Evolutionary conservation across 345 rosid genomes (phyloP), one percentile per base, ranked within the genome.

Genomic region (Dimocarpus longan): DNA sequence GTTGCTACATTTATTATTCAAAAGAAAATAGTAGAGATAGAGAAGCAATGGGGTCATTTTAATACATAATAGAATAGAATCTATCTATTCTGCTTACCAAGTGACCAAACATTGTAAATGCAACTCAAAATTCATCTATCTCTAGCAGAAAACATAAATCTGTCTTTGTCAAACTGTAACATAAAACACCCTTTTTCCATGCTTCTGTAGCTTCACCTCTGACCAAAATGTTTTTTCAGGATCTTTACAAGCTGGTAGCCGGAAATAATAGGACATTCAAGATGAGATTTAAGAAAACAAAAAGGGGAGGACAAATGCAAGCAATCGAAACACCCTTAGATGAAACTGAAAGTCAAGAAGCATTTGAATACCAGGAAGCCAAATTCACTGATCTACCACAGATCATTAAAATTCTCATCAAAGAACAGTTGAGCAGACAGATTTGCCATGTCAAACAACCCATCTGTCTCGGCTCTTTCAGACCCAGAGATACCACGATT

Each of bases 301-400:
- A 44, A 46, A 12, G 10, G 37, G 37, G 37, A 32, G 2, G 2
- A 32, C 1, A 32, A 3, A 5, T 0, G 52, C 52, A 46, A 46
- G 12, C 12, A 46, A 32, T 57, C 13, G 18, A 13, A 50, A 12
- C 56, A 13, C 26, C 43, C 64, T 60, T 9, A 5, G 26, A 68
- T 42, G 59, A 70, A 70, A 10, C 28, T 62, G 6, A 19, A 73
- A 19, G 18, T 43, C 39, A 28, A 57, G 64, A 6, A 42, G 69
- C 62, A 62, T 57, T 66, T 28, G 5, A 60, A 5, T 54, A 65
- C 22, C 79, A 21, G 54, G 48, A 52, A 22, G 57, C 28, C 46
- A 59, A 40, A 68, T 24, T 12, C 11, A 40, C 9, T 19, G 19
- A 71, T 50, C 52, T 70, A 79, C 81, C 70, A 75, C 73, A 80